Evolutionary conservation across 192 early-diverging fungal species (phyloP), one percentile per base, ranked within the genome.

Genomic region (Coemansia sp.): DNA sequence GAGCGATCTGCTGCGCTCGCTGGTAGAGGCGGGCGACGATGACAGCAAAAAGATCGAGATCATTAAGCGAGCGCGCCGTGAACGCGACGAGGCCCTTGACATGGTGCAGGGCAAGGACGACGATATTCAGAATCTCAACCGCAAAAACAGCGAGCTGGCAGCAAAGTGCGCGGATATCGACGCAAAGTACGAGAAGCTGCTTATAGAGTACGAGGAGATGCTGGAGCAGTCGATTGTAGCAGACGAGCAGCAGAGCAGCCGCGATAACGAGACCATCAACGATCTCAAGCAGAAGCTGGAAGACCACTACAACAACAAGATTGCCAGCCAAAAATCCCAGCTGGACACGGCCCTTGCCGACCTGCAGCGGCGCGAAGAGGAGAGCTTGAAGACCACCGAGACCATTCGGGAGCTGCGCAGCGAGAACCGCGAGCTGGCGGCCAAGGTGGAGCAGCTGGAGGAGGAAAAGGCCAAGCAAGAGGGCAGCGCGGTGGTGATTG

Each of bases 261-360:
- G 60, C 41, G 76, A 79, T 43, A 62, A 39, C 17, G 84, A 88
- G 52, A 92, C 91, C 30, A 89, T 94, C 56, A 83, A 85, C 31
- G 90, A 94, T 44, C 76, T 96, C 17, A 90, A 81, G 76, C 63
- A 69, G 51, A 90, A 91, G 77, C 83, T 98, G 7, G 96, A 98
- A 66, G 73, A 68, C 3, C 87, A 92, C 70, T 94, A 91, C 69
- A 82, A 69, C 56, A 78, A 83, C 67, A 95, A 93, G 71, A 77
- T 96, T 47, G 80, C 82, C 51, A 81, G 83, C 50, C 81, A 91
- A 26, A 83, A 85, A 68, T 53, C 62, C 32, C 83, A 87, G 68
- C 66, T 95, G 5, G 82, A 85, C 23, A 76, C 81, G 44, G 39
- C 57, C 5, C 60, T 46, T 18, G 58, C 61, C 31, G 79, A 80